A percentile compares a stretch with the other conserved stretches of the same genome.
Conservation (phyloP, 148 eudicot genomes). For the Fallopia convolvulus region DNA sequence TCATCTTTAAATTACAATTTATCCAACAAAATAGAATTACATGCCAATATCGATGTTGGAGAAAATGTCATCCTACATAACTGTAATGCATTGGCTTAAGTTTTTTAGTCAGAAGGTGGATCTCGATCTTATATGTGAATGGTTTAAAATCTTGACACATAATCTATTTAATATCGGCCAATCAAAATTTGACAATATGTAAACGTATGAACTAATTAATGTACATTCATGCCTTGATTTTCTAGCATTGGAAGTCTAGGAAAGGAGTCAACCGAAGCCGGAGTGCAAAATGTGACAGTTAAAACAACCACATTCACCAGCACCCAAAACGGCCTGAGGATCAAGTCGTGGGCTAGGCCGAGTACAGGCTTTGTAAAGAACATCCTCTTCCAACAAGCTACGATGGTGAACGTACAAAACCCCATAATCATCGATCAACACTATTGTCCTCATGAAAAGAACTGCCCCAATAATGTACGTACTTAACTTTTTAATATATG, state of each 20-base stretch:
- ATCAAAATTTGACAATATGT: too few relatives aligned
- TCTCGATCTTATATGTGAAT: too few relatives aligned
- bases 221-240: background rate
- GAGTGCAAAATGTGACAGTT: conserved; percentile 44
- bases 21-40: too few relatives aligned
- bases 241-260: conserved; percentile 49
- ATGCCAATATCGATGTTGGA: background rate
- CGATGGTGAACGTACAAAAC: conserved; percentile 34
- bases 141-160: too few relatives aligned
- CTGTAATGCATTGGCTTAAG: too few relatives aligned
- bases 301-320: conserved; percentile 21
- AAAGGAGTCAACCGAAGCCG: conserved; percentile 22
- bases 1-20: background rate
- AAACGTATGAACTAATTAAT: background rate
- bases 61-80: too few relatives aligned
- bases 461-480: background rate
- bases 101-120: too few relatives aligned
- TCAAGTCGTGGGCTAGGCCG: conserved; percentile 46
- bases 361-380: conserved; percentile 35
- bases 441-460: conserved; percentile 28
- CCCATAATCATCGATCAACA: conserved; percentile 52
- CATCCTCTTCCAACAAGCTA: conserved; percentile 30
- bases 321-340: conserved; percentile 36
- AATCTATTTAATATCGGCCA: too few relatives aligned
- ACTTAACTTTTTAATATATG: background rate